Evolutionary conservation across 495 filamentous ascomycete species (phyloP).

Genomic region (Podospora sp.): DNA sequence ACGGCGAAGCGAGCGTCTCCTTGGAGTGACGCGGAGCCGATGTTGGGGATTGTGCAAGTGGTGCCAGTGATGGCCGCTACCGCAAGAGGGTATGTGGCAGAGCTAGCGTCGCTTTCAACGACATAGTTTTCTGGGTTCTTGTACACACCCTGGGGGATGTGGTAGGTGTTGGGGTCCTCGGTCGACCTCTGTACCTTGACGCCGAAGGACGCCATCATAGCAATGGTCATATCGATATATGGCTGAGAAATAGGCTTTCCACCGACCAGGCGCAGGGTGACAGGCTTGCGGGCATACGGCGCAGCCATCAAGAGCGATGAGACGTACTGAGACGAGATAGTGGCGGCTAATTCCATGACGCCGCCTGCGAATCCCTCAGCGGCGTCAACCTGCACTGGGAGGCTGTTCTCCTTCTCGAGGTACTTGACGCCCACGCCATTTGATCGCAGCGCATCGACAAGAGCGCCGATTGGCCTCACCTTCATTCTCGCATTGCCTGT

Average conservation of each 20-base stretch:
- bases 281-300: slow-evolving; percentile 90
- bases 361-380: slow-evolving; percentile 88
- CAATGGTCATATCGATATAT: slow-evolving; percentile 98
- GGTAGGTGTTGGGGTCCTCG: slow-evolving; percentile 83
- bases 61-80: slow-evolving; percentile 94
- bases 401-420: slow-evolving; percentile 73
- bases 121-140: slow-evolving; percentile 84
- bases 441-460: slow-evolving; percentile 86
- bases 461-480: slow-evolving; percentile 84
- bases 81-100: slow-evolving; percentile 93
- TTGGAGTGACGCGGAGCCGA: slow-evolving; percentile 87
- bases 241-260: slow-evolving; percentile 95
- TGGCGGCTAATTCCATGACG: slow-evolving; percentile 87
- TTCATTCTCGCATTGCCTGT: slow-evolving; percentile 98
- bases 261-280: slow-evolving; percentile 85
- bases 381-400: slow-evolving; percentile 82
- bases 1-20: slow-evolving; percentile 95
- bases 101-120: slow-evolving; percentile 96
- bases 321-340: slow-evolving; percentile 95
- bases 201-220: slow-evolving; percentile 96
- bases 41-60: slow-evolving; percentile 93
- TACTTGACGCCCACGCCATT: slow-evolving; percentile 87
- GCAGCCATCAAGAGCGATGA: slow-evolving; percentile 96
- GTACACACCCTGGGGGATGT: slow-evolving; percentile 86
- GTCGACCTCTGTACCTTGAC: slow-evolving; percentile 65